A percentile compares a stretch with the other conserved stretches of the same genome.
Evolutionary conservation across 352 stramenopile genomes (phyloP).

Genomic region (Globisporangium splendens): DNA sequence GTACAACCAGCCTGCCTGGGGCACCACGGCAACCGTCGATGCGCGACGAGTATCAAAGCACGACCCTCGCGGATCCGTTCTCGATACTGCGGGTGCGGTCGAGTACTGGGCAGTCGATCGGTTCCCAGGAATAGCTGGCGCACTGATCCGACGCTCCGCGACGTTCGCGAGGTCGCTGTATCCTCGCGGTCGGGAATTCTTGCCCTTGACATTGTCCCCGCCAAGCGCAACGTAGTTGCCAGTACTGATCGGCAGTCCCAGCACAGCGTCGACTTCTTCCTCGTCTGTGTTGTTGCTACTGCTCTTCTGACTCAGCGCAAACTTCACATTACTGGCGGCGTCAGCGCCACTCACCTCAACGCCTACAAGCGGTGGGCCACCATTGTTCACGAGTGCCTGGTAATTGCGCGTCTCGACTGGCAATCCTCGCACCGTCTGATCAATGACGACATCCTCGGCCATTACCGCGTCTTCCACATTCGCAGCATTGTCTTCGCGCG

Average conservation of each 20-base stretch:
- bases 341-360: background rate
- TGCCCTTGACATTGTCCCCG: slow-evolving; percentile 16
- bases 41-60: slow-evolving; percentile 68
- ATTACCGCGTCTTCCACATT: slow-evolving; percentile 4
- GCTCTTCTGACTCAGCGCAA: slow-evolving; percentile 1
- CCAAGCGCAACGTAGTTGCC: slow-evolving; percentile 51
- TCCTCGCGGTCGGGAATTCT: slow-evolving; percentile 29
- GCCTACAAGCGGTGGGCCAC: background rate
- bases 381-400: slow-evolving; percentile 5
- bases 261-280: slow-evolving; percentile 33
- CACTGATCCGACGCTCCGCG: slow-evolving; percentile 24
- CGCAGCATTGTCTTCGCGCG: background rate
- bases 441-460: background rate
- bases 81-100: slow-evolving; percentile 12
- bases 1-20: slow-evolving; percentile 63
- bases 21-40: slow-evolving; percentile 50
- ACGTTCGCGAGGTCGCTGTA: slow-evolving; percentile 51
- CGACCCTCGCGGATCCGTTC: slow-evolving; percentile 18
- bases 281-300: slow-evolving; percentile 8
- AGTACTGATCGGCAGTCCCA: slow-evolving; percentile 45
- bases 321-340: slow-evolving; percentile 2
- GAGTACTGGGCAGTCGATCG: slow-evolving; percentile 16
- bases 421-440: slow-evolving; percentile 17
- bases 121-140: slow-evolving; percentile 24
- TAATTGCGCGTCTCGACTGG: slow-evolving; percentile 38